phyloP scores from a whole-genome alignment of 495 filamentous ascomycete genomes.

The Usnea hakonensis region DNA sequence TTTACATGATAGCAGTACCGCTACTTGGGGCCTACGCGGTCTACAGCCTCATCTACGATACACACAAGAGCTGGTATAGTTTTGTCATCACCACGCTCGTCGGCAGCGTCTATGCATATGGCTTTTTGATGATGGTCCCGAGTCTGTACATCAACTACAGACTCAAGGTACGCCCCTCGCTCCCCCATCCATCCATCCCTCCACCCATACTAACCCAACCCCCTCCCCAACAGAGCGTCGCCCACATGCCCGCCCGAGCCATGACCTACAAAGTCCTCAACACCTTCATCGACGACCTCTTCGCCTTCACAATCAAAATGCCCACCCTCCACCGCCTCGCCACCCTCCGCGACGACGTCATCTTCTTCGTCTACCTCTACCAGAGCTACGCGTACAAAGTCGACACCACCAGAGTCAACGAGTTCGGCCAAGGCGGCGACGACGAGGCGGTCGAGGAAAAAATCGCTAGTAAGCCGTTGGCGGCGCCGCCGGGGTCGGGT shows the following conservation, averaged over 20 bases:
- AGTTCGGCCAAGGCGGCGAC: constrained; percentile 93
- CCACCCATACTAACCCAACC: constrained; percentile 19
- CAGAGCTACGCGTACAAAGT: constrained; percentile 89
- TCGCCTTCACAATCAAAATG: constrained; percentile 99
- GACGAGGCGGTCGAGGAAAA: constrained; percentile 65
- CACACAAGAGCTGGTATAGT: constrained; percentile 96
- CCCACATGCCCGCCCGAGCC: constrained; percentile 91
- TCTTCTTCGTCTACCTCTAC: constrained; percentile 98
- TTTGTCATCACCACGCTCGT: constrained; percentile 89
- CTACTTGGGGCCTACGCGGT: constrained; percentile 79
- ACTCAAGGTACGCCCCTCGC: constrained; percentile 52
- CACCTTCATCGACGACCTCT: constrained; percentile 78
- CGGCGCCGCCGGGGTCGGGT: constrained; percentile 22
- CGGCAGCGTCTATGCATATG: constrained; percentile 94
- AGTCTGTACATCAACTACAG: constrained; percentile 98
- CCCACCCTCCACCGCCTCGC: constrained; percentile 90
- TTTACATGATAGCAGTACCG: constrained; percentile 86
- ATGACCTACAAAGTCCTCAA: constrained; percentile 96
- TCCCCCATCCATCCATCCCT: background rate
- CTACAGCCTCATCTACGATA: constrained; percentile 88
- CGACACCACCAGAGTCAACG: constrained; percentile 88
- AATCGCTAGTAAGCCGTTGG: constrained; percentile 36
- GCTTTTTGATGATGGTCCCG: constrained; percentile 99
- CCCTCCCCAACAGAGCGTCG: constrained; percentile 74
- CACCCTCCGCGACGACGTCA: constrained; percentile 88